These are phyloP conservation scores for Amanita brunnescens DNA, from an alignment of 768 basidiomycete genomes.

Conservation along the genomic window DNA sequence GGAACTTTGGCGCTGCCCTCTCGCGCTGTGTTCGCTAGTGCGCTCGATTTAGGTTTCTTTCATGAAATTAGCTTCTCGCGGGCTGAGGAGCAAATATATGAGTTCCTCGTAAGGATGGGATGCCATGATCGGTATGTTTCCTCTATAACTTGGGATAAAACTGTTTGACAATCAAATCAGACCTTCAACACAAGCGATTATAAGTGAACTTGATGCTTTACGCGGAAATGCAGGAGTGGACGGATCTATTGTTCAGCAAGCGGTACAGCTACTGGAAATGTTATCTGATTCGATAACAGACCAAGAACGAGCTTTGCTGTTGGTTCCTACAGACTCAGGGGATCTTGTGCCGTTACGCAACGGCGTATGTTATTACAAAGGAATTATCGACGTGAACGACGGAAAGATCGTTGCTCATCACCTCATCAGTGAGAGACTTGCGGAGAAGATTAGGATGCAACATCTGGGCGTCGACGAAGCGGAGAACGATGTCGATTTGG, in stretches of 20 bases:
- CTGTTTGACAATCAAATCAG: constrained; percentile 12
- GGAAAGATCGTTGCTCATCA: constrained; percentile 20
- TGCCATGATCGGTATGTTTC: constrained; percentile 28
- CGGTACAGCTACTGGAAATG: constrained; percentile 22
- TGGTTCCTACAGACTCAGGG: constrained; percentile 25
- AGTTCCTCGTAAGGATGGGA: constrained; percentile 26
- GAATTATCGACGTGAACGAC: constrained; percentile 16
- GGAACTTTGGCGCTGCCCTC: neutral
- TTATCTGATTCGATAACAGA: constrained; percentile 17
- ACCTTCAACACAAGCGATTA: constrained; percentile 21
- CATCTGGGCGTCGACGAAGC: constrained; percentile 28
- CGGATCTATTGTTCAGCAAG: constrained; percentile 13
- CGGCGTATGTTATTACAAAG: constrained; percentile 37
- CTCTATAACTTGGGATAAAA: neutral
- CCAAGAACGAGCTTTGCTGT: constrained; percentile 17
- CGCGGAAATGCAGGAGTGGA: constrained; percentile 5
- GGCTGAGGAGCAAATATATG: constrained; percentile 12
- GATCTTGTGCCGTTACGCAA: constrained; percentile 19
- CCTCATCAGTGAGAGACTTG: constrained; percentile 22
- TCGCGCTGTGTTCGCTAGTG: constrained; percentile 4
- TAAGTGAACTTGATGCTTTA: constrained; percentile 18
- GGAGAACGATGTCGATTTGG: constrained; percentile 29
- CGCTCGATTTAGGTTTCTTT: constrained; percentile 14
- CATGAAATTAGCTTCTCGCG: constrained; percentile 14
- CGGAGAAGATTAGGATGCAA: constrained; percentile 20